Conservation (phyloP, 169 alveolate species). For the Plasmodium coatneyi region DNA sequence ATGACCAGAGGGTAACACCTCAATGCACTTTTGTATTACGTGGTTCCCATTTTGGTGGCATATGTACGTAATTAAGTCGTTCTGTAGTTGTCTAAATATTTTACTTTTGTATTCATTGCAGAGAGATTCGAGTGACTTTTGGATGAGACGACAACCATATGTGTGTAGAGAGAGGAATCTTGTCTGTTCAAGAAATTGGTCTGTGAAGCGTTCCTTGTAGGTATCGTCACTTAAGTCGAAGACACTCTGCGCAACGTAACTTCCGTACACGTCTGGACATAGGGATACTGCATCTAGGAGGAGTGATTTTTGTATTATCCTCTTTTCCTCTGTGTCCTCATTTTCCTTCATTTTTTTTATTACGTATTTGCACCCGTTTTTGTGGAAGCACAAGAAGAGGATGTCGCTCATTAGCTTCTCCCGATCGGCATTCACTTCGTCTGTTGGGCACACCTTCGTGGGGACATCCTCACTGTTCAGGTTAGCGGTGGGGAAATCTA, state of each 20-base stretch:
- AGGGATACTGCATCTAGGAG: slow-evolving; percentile 39
- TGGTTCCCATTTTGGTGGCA: slow-evolving; percentile 77
- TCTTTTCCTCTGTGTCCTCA: slow-evolving; percentile 32
- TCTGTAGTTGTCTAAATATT: slow-evolving; percentile 40
- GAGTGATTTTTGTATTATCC: slow-evolving; percentile 42
- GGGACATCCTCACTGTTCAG: not conserved
- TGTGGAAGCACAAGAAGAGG: slow-evolving; percentile 58
- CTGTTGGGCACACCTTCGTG: not conserved
- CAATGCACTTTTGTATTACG: slow-evolving; percentile 73
- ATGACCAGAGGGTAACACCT: slow-evolving; percentile 46
- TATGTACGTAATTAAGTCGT: slow-evolving; percentile 49
- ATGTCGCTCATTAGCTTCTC: slow-evolving; percentile 52
- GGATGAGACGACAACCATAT: slow-evolving; percentile 76
- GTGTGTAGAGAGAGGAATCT: slow-evolving; percentile 48
- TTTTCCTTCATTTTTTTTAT: slow-evolving; percentile 59
- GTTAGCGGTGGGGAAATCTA: not conserved
- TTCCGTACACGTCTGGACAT: slow-evolving; percentile 71
- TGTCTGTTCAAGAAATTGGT: slow-evolving; percentile 31
- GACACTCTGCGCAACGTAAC: slow-evolving; percentile 75
- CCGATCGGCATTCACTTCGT: not conserved
- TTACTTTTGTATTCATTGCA: slow-evolving; percentile 64
- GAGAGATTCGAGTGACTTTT: slow-evolving; percentile 53
- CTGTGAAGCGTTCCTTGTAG: slow-evolving; percentile 65
- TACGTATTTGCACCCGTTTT: slow-evolving; percentile 65
- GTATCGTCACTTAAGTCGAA: slow-evolving; percentile 53